These are phyloP conservation scores for Primulina eburnea DNA, from an alignment of 257 asterid genomes.

Conservation along the genomic window DNA sequence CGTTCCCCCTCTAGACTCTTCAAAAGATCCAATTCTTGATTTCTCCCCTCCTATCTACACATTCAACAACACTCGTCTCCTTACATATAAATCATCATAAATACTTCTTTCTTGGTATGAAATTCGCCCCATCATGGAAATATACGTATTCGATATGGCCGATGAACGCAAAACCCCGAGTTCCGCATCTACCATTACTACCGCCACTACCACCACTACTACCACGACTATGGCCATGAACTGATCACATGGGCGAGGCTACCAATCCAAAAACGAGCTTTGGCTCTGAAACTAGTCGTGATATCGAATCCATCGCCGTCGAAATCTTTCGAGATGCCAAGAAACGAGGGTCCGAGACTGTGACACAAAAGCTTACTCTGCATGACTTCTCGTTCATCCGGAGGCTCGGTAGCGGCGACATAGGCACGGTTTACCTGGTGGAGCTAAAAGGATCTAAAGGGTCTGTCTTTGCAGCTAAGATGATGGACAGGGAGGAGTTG, in stretches of 20 bases:
- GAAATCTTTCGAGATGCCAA: conserved; percentile 16
- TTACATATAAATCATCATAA: conserved; percentile 5
- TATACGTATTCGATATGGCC: conserved; percentile 14
- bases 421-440: conserved; percentile 69
- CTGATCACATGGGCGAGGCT: neutral
- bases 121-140: conserved; percentile 27
- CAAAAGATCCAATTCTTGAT: conserved; percentile 9
- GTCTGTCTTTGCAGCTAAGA: conserved; percentile 62
- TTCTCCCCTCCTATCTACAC: conserved; percentile 2
- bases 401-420: conserved; percentile 77
- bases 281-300: conserved; percentile 21
- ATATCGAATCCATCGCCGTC: neutral
- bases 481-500: conserved; percentile 78
- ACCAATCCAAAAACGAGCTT: conserved; percentile 18
- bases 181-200: conserved; percentile 24
- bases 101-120: conserved; percentile 3
- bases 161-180: conserved; percentile 12
- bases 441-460: conserved; percentile 53
- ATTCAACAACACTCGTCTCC: neutral
- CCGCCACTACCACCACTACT: conserved; percentile 9
- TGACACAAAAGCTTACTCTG: conserved; percentile 27
- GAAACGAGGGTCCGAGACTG: neutral
- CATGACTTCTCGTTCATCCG: conserved; percentile 51
- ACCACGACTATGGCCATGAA: neutral
- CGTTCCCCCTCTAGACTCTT: conserved; percentile 19